Evolutionary conservation across 345 rosid species (phyloP).

Genomic region (Rhodamnia rubescens): DNA sequence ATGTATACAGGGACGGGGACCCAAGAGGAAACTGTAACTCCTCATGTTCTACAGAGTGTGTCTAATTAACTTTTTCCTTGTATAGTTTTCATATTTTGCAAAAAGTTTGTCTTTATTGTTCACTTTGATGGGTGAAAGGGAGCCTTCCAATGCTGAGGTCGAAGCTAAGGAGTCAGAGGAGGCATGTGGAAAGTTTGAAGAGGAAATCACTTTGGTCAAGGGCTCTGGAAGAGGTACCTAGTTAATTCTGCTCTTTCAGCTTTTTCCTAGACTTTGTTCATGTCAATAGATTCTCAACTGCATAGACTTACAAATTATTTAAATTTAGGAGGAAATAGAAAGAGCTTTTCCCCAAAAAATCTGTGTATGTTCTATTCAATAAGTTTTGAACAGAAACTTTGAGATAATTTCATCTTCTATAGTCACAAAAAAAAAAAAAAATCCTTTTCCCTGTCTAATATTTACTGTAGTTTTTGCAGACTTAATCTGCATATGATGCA

Average conservation of each 20-base stretch:
- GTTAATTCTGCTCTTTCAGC: not conserved
- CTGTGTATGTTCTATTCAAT: not conserved
- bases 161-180: conserved; percentile 73
- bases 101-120: not conserved
- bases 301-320: not conserved
- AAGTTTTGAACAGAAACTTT: not conserved
- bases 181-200: conserved; percentile 74
- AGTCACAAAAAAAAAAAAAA: not conserved
- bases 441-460: not conserved
- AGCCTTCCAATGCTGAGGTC: conserved; percentile 71
- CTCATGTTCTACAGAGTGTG: not conserved
- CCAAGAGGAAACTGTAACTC: not conserved
- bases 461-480: not conserved
- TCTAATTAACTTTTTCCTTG: not conserved
- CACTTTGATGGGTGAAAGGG: conserved; percentile 22
- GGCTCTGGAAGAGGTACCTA: conserved; percentile 80
- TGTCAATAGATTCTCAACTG: not conserved
- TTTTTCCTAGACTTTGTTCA: not conserved
- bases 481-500: not conserved
- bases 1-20: not conserved
- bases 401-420: not conserved
- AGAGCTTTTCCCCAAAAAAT: not conserved
- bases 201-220: conserved; percentile 95
- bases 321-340: not conserved
- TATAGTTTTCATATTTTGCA: not conserved